Percentiles rank a stretch among this genome's conserved stretches.
Conservation (phyloP, 805 yeast genomes). For the Pichia membranifaciens region DNA sequence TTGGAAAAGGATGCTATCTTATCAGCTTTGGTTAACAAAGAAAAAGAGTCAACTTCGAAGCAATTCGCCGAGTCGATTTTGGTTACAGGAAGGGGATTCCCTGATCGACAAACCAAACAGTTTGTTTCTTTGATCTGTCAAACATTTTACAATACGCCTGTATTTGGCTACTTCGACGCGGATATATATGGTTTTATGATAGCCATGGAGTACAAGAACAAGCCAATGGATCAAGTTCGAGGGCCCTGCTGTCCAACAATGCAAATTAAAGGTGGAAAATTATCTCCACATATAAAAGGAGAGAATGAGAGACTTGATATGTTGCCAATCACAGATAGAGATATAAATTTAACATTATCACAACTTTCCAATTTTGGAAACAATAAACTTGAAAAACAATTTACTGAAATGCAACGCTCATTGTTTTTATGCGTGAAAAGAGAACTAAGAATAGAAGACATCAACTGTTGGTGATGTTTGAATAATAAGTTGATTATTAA, state of each 20-base stretch:
- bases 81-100: constrained; percentile 64
- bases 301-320: background rate
- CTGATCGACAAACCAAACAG: constrained; percentile 48
- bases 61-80: constrained; percentile 1
- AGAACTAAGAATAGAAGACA: constrained; percentile 9
- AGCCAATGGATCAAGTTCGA: background rate
- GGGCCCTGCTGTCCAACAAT: constrained; percentile 1
- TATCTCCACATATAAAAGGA: constrained; percentile 1
- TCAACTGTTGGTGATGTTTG: no score
- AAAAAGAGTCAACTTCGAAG: background rate
- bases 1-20: constrained; percentile 51
- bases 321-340: constrained; percentile 6
- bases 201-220: constrained; percentile 31
- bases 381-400: background rate
- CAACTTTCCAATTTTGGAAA: background rate
- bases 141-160: constrained; percentile 25
- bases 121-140: constrained; percentile 30
- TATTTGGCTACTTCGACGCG: constrained; percentile 51
- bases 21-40: constrained; percentile 24
- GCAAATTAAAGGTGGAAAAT: constrained; percentile 6
- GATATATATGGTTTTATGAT: constrained; percentile 62
- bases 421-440: constrained; percentile 14
- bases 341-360: constrained; percentile 1
- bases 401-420: constrained; percentile 12
- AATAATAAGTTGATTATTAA: no score